These are phyloP conservation scores for Diaporthe eres DNA, from an alignment of 2,329 filamentous ascomycete genomes.

Conservation along the genomic window DNA sequence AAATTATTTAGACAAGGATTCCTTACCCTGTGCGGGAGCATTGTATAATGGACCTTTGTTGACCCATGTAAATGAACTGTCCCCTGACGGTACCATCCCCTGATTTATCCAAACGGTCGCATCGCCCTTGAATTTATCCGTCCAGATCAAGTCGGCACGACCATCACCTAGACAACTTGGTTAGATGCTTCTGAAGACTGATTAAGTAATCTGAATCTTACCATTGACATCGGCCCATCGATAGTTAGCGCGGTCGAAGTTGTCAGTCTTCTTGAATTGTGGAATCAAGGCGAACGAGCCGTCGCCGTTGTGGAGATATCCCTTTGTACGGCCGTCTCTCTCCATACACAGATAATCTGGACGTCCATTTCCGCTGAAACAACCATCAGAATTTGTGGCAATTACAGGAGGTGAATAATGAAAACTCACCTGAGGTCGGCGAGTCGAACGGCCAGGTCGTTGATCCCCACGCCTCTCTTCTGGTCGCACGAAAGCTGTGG, in stretches of 20 bases:
- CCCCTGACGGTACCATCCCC: slow-evolving; percentile 41
- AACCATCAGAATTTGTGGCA: neutral
- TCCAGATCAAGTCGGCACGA: slow-evolving; percentile 51
- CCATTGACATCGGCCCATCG: slow-evolving; percentile 55
- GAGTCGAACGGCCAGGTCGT: slow-evolving; percentile 6
- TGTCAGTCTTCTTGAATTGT: slow-evolving; percentile 49
- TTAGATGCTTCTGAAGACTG: neutral
- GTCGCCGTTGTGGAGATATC: slow-evolving; percentile 40
- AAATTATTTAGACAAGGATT: too few relatives aligned
- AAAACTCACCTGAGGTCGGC: slow-evolving; percentile 8
- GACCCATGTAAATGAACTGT: slow-evolving; percentile 43
- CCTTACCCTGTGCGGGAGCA: slow-evolving; percentile 38
- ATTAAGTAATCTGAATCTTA: neutral
- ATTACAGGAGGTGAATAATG: neutral
- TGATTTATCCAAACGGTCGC: slow-evolving; percentile 51
- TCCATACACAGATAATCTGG: slow-evolving; percentile 43
- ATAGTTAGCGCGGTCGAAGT: slow-evolving; percentile 53
- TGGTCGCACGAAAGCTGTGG: slow-evolving; percentile 24
- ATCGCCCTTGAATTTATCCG: slow-evolving; percentile 53
- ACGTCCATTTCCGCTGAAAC: slow-evolving; percentile 40
- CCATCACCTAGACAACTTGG: slow-evolving; percentile 48
- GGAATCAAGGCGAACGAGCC: slow-evolving; percentile 42
- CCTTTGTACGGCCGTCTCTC: slow-evolving; percentile 33
- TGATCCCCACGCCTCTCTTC: slow-evolving; percentile 28
- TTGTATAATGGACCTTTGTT: slow-evolving; percentile 31